phyloP scores from a whole-genome alignment of 148 eudicot species.

The Arbutus unedo region DNA sequence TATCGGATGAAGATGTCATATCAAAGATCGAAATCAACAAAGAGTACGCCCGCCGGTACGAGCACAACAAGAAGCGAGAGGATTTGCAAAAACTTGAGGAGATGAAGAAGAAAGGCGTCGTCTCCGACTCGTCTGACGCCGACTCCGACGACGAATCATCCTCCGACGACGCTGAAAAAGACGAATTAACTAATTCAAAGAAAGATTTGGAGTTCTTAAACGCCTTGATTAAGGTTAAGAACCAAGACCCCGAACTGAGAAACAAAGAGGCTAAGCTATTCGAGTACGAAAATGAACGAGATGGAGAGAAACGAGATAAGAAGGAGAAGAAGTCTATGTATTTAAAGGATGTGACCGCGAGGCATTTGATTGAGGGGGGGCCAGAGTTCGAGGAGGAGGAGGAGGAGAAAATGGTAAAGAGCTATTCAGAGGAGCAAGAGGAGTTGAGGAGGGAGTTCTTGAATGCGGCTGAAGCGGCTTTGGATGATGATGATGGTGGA shows the following conservation, averaged over 20 bases:
- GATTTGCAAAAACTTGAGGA: slow-evolving; percentile 40
- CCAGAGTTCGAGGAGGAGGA: slow-evolving; percentile 48
- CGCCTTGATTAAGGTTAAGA: slow-evolving; percentile 56
- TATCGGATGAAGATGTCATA: slow-evolving; percentile 28
- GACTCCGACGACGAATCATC: slow-evolving; percentile 44
- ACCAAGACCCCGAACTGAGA: slow-evolving; percentile 59
- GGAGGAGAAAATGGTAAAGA: slow-evolving; percentile 31
- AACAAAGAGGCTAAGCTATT: slow-evolving; percentile 58
- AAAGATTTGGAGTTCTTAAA: slow-evolving; percentile 44
- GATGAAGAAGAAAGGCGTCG: slow-evolving; percentile 43
- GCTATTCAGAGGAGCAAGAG: slow-evolving; percentile 63
- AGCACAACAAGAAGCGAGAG: slow-evolving; percentile 75
- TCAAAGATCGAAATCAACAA: slow-evolving; percentile 60
- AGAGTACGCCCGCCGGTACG: slow-evolving; percentile 69
- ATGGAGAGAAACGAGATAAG: slow-evolving; percentile 24
- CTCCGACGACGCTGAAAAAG: slow-evolving; percentile 21
- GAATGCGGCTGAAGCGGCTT: slow-evolving; percentile 38
- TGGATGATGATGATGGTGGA: slow-evolving; percentile 38
- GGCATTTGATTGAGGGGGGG: slow-evolving; percentile 70
- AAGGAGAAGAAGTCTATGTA: slow-evolving; percentile 52
- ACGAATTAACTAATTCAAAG: slow-evolving; percentile 25
- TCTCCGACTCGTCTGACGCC: slow-evolving; percentile 30
- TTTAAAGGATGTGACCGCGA: slow-evolving; percentile 76
- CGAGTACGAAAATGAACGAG: slow-evolving; percentile 18
- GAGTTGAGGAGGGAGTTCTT: slow-evolving; percentile 49